Percentiles rank a stretch among this genome's conserved stretches.
Evolutionary conservation across 495 filamentous ascomycete species (phyloP).

Genomic region (Penicillium ochrochloron): DNA sequence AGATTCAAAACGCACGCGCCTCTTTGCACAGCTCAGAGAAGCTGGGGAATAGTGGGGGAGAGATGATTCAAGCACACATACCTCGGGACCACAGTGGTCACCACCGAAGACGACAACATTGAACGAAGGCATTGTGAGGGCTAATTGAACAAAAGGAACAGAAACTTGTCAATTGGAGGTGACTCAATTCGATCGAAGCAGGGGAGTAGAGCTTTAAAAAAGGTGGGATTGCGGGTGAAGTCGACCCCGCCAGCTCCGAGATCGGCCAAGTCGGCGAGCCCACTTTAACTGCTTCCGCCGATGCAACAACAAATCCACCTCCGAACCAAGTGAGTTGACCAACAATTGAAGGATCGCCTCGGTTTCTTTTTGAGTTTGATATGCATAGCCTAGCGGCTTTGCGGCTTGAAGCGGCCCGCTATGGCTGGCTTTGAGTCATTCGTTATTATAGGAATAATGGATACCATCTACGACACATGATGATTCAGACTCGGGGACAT

Average conservation of each 20-base stretch:
- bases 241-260: conserved; percentile 37
- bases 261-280: conserved; percentile 28
- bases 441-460: neutral
- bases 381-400: neutral
- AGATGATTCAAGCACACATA: conserved; percentile 40
- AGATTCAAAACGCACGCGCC: neutral
- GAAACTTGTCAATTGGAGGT: conserved; percentile 19
- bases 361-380: neutral
- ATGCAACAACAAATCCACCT: neutral
- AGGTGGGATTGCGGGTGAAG: conserved; percentile 37
- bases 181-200: conserved; percentile 22
- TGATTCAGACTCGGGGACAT: conserved; percentile 24
- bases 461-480: neutral
- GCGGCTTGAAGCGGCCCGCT: neutral
- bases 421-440: neutral
- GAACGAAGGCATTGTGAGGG: conserved; percentile 48
- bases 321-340: neutral
- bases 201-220: conserved; percentile 32
- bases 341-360: neutral
- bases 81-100: conserved; percentile 96
- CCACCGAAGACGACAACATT: conserved; percentile 77
- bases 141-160: conserved; percentile 22
- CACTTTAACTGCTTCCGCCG: neutral
- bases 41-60: conserved; percentile 9
- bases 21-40: neutral